These are phyloP conservation scores for Marchantia paleacea DNA, from an alignment of 225 moss, liverwort and hornwort genomes.

Conservation along the genomic window DNA sequence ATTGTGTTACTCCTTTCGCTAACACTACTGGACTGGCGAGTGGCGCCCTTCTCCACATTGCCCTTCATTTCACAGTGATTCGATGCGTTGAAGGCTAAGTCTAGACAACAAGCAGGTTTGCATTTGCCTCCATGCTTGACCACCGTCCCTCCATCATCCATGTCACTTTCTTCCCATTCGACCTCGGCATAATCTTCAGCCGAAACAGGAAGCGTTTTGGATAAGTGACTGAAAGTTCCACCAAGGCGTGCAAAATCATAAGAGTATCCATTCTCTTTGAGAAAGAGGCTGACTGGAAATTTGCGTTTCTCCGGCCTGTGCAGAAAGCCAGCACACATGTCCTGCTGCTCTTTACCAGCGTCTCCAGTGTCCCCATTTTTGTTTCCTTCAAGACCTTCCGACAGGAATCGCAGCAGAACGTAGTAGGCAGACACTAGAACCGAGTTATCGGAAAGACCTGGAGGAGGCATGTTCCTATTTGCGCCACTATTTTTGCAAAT, in stretches of 20 bases:
- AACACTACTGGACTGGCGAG: constrained; percentile 45
- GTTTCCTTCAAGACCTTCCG: constrained; percentile 73
- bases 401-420: constrained; percentile 83
- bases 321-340: constrained; percentile 63
- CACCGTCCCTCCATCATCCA: constrained; percentile 72
- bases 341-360: constrained; percentile 58
- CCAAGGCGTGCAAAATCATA: constrained; percentile 91
- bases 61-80: constrained; percentile 62
- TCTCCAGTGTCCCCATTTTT: constrained; percentile 57
- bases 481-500: constrained; percentile 87
- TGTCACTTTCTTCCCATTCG: constrained; percentile 92
- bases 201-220: constrained; percentile 57
- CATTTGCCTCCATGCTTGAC: constrained; percentile 77
- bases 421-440: constrained; percentile 92
- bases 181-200: constrained; percentile 63
- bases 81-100: constrained; percentile 49
- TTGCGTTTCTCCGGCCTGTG: constrained; percentile 84
- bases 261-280: constrained; percentile 71
- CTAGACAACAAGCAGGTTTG: constrained; percentile 90
- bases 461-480: constrained; percentile 86
- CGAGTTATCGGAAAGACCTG: constrained; percentile 99
- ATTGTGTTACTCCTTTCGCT: constrained; percentile 84
- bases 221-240: constrained; percentile 90
- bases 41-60: constrained; percentile 54
- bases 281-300: constrained; percentile 73